Evolutionary conservation across 345 rosid species (phyloP), one percentile per base, ranked within the genome.

Genomic region (Chamaenerion angustifolium): DNA sequence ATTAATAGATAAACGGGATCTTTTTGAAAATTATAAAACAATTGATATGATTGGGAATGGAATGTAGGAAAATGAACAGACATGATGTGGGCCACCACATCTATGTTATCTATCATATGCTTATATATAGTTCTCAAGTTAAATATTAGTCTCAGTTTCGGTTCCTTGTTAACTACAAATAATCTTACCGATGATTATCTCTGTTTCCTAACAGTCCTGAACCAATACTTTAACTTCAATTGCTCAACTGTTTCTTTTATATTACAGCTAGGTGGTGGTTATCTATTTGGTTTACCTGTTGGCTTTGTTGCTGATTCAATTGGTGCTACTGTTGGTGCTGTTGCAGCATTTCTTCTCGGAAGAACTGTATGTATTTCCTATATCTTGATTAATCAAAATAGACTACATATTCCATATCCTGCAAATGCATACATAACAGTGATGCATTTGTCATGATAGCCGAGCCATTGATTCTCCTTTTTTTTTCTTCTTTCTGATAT

Each of bases 191-290:
- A 23, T 23, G 27, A 23, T 23, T 23, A 23, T n/a, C 27, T 23
- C 37, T 31, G 37, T 31, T 31, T 31, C 37, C 37, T 31, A 3
- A 31, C 10, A 7, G 37, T 35, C 5, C 9, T 31, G 41, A 50
- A 50, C 53, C n/a, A 27, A 9, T 27, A 35, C 11, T n/a, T 27
- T n/a, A 12, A 50, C n/a, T 14, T 14, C 19, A 40, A 31, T 31
- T 31, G 37, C 6, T 31, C 55, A 51, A 19, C 55, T 63, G 45
- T 58, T 14, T 62, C 23, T 63, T 43, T 71, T 13, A 5, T n/a
- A 51, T 63, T 76, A 49, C 79, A 92, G 98, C 79, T 92, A 58
- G 98, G 98, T 57, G 98, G 98, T 49, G 98, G 98, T 49, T 92
- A 92, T 71, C 94, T 92, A 65, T 92, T 84, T 63, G 98, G 98